Evolutionary conservation across 176 grass and related monocot genomes (phyloP).

Genomic region (Hordeum vulgare): MorexV3_pseudomolecules_assembly NC_058523.1:154022739-154023238

Average conservation of each 20-base stretch:
- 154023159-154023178: slow-evolving; percentile 64
- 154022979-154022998: slow-evolving; percentile 72
- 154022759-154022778: slow-evolving; percentile 46
- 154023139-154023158: slow-evolving; percentile 81
- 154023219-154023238: slow-evolving; percentile 87
- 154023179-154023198: slow-evolving; percentile 53
- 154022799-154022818: slow-evolving; percentile 34
- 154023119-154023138: slow-evolving; percentile 88
- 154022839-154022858: slow-evolving; percentile 66
- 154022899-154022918: slow-evolving; percentile 60
- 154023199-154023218: slow-evolving; percentile 50
- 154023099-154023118: slow-evolving; percentile 68
- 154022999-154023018: slow-evolving; percentile 56
- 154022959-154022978: slow-evolving; percentile 44
- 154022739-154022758: slow-evolving; percentile 32
- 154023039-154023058: slow-evolving; percentile 66
- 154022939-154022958: slow-evolving; percentile 43
- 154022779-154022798: slow-evolving; percentile 24
- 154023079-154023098: slow-evolving; percentile 90
- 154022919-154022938: slow-evolving; percentile 19
- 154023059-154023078: slow-evolving; percentile 62
- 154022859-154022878: slow-evolving; percentile 71
- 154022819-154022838: slow-evolving; percentile 62
- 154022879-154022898: slow-evolving; percentile 69
- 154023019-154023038: slow-evolving; percentile 62